phyloP scores from a whole-genome alignment of 1,139 yeast species.

The Yamadazyma friedrichii region DNA sequence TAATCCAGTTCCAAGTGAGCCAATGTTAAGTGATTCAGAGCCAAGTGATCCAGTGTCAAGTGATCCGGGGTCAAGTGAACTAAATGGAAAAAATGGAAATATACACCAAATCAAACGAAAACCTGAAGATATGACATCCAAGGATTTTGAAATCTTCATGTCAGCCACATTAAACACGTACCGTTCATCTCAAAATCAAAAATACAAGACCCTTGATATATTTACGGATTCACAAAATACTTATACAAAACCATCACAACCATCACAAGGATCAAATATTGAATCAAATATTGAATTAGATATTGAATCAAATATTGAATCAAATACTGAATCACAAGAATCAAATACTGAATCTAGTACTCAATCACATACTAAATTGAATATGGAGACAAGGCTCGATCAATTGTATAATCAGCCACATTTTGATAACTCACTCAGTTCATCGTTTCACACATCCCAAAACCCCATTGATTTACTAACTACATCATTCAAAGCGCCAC shows the following conservation, averaged over 20 bases:
- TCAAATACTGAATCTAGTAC: not conserved
- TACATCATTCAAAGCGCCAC: constrained; percentile 27
- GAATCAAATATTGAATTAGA: no score
- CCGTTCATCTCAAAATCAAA: constrained; percentile 26
- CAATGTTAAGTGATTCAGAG: not conserved
- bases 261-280: not conserved
- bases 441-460: constrained; percentile 16
- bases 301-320: no score
- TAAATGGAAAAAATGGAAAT: not conserved
- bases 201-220: constrained; percentile 15
- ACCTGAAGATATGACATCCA: constrained; percentile 15
- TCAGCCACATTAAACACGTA: constrained; percentile 32
- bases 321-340: not conserved
- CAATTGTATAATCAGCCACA: constrained; percentile 11
- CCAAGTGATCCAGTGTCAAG: not conserved
- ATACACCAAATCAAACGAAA: not conserved
- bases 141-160: constrained; percentile 38
- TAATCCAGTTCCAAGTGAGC: not conserved
- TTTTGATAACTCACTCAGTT: constrained; percentile 14
- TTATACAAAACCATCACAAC: not conserved
- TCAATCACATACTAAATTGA: constrained; percentile 2
- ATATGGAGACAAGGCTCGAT: not conserved
- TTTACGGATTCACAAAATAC: constrained; percentile 8
- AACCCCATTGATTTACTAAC: constrained; percentile 23
- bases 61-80: not conserved